Percentiles rank a stretch among this genome's conserved stretches.
Conservation (phyloP, 306 rosid genomes). For the Begonia peltatifolia region DNA sequence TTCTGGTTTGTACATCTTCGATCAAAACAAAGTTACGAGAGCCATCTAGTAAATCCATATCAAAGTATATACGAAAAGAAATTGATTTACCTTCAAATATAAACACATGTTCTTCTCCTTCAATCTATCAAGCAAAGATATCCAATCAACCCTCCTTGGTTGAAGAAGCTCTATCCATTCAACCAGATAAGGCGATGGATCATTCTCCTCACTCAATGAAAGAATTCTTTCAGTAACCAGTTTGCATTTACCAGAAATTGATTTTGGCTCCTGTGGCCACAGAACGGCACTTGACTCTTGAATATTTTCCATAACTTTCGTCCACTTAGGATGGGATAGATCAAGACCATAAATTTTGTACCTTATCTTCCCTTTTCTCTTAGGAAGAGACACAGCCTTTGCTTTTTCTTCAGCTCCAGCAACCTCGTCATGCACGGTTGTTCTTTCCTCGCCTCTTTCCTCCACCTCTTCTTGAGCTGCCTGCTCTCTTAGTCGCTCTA, state of each 20-base stretch:
- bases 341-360: conserved; percentile 79
- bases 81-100: conserved; percentile 50
- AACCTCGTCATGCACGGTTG: conserved; percentile 10
- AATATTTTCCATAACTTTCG: conserved; percentile 47
- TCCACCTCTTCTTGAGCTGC: conserved; percentile 17
- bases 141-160: conserved; percentile 74
- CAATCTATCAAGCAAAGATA: conserved; percentile 48
- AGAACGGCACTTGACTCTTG: conserved; percentile 48
- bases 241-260: conserved; percentile 55
- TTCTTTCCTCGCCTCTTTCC: conserved; percentile 5
- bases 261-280: conserved; percentile 62
- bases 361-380: conserved; percentile 62
- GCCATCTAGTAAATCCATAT: too few relatives aligned
- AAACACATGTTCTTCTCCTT: conserved; percentile 29
- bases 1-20: too few relatives aligned
- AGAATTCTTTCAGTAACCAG: conserved; percentile 40
- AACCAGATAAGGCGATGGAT: conserved; percentile 36
- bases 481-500: conserved; percentile 39
- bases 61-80: not conserved
- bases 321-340: conserved; percentile 77
- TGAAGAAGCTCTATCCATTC: conserved; percentile 71
- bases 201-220: conserved; percentile 33
- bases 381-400: conserved; percentile 53
- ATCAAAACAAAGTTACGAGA: too few relatives aligned
- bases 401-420: conserved; percentile 19